Base-by-base conservation (phyloP, 2,329 filamentous ascomycete genomes). In the Lachnellula hyalina region DNA sequence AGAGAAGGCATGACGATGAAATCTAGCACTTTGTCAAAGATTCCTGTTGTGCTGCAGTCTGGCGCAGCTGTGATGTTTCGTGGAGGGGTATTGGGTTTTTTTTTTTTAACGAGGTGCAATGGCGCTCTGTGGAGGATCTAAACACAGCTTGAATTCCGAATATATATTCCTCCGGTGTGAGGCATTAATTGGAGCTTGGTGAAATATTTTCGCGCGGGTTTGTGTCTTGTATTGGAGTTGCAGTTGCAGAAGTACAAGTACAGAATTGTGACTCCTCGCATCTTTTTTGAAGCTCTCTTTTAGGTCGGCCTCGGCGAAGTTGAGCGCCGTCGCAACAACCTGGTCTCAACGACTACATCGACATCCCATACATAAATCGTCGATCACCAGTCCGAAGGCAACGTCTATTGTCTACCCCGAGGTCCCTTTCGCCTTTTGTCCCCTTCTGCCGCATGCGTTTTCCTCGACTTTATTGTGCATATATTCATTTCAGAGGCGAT, bases 1-100 rank as follows among this genome's bases (percentile, higher is more conserved):
- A 41, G 48, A 48, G 65, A 55, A 56, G 84, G 78, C 85, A 89
- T 89, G 12, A 34, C 49, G 44, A 46, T 46, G 11, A 11, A 12
- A 28, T 28, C 44, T 53, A 42, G 34, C 35, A 44, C 41, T 14
- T 49, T 40, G 36, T 41, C 11, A 46, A 28, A 28, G 28, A 21
- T 19, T 19, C 6, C 19, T 15, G 15, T 11, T 15, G 36, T 40
- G 9, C n/a, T 17, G 36, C n/a, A 15, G 36, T 15, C 36, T 40
- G 14, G 14, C 36, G 36, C 14, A 15, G 36, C 36, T 17, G 14
- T 40, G 12, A 3, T 40, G 36, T 40, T 15, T 40, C 36, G 36
- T 15, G 36, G 36, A 40, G 36, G 36, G 36, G 36, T 40, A 40
- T 17, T 40, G 36, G 28, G 9, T 3, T 17, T 40, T 40, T 40